phyloP scores from a whole-genome alignment of 306 rosid species.

The Rosa rugosa region DNA sequence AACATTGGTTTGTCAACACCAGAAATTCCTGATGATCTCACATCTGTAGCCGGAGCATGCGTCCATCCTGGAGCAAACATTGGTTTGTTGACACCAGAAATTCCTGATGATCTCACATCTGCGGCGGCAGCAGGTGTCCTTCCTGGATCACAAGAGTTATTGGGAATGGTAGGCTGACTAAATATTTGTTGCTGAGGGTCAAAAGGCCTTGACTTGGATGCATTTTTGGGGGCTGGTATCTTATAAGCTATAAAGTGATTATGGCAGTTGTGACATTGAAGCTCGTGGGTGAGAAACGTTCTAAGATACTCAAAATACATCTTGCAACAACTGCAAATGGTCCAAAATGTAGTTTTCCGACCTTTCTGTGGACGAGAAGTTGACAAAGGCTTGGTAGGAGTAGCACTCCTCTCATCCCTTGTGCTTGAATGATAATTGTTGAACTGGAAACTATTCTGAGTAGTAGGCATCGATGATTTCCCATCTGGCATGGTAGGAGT shows the following conservation, averaged over 20 bases:
- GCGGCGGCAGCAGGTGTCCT: slow-evolving; percentile 1
- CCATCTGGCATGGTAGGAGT: slow-evolving; percentile 26
- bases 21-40: background rate
- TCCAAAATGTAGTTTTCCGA: slow-evolving; percentile 67
- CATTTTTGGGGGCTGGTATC: slow-evolving; percentile 36
- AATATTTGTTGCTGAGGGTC: slow-evolving; percentile 29
- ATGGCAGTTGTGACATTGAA: slow-evolving; percentile 51
- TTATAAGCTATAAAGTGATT: slow-evolving; percentile 55
- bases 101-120: background rate
- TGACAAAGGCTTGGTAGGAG: background rate
- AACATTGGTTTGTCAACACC: too few relatives aligned
- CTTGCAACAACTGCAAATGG: slow-evolving; percentile 53
- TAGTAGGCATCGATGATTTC: slow-evolving; percentile 31
- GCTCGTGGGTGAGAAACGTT: slow-evolving; percentile 33
- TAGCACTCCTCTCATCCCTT: background rate
- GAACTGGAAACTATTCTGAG: slow-evolving; percentile 22
- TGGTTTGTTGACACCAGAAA: background rate
- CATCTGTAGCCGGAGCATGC: background rate
- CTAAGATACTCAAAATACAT: slow-evolving; percentile 55
- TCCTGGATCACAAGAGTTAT: slow-evolving; percentile 33
- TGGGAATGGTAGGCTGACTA: slow-evolving; percentile 33
- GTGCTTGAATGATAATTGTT: background rate
- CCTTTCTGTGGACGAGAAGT: slow-evolving; percentile 20
- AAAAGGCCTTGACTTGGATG: slow-evolving; percentile 32
- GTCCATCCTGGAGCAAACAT: too few relatives aligned